These are phyloP conservation scores for Cicer chorassanicum DNA, from an alignment of 306 rosid species.

Conservation along the genomic window DNA sequence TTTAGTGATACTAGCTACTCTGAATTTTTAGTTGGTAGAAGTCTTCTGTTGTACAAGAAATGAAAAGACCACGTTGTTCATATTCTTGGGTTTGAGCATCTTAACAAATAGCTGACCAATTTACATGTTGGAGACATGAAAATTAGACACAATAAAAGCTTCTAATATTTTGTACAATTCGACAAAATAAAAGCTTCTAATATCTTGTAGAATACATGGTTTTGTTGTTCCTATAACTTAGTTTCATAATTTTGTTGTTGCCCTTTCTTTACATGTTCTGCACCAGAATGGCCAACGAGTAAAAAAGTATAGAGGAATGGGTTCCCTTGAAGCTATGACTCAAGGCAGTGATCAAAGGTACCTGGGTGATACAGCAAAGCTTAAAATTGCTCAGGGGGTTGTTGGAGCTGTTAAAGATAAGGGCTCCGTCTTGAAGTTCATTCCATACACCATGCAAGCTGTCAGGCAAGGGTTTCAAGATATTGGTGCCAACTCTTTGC, in stretches of 20 bases:
- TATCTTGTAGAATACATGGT: background rate
- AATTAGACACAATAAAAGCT: slow-evolving; percentile 4
- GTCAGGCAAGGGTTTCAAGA: slow-evolving; percentile 98
- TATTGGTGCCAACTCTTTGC: slow-evolving; percentile 84
- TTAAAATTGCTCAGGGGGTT: slow-evolving; percentile 95
- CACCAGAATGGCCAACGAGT: slow-evolving; percentile 76
- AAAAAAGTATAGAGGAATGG: slow-evolving; percentile 93
- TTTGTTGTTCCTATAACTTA: slow-evolving; percentile 17
- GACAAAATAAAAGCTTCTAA: background rate
- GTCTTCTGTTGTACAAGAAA: background rate
- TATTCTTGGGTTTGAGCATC: background rate
- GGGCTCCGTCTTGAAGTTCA: slow-evolving; percentile 86
- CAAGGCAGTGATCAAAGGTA: slow-evolving; percentile 93
- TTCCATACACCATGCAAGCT: slow-evolving; percentile 96
- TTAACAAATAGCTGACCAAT: background rate
- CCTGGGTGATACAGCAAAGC: slow-evolving; percentile 81
- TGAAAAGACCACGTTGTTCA: background rate
- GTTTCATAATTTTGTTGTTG: slow-evolving; percentile 22
- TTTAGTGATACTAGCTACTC: background rate
- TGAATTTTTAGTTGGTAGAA: background rate
- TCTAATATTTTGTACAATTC: background rate
- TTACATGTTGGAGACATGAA: background rate
- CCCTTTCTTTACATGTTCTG: slow-evolving; percentile 23
- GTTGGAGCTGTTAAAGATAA: slow-evolving; percentile 95
- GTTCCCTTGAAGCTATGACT: slow-evolving; percentile 97